Base-by-base conservation (phyloP, 177 flowering plant species). In the Tripterygium wilfordii region DNA sequence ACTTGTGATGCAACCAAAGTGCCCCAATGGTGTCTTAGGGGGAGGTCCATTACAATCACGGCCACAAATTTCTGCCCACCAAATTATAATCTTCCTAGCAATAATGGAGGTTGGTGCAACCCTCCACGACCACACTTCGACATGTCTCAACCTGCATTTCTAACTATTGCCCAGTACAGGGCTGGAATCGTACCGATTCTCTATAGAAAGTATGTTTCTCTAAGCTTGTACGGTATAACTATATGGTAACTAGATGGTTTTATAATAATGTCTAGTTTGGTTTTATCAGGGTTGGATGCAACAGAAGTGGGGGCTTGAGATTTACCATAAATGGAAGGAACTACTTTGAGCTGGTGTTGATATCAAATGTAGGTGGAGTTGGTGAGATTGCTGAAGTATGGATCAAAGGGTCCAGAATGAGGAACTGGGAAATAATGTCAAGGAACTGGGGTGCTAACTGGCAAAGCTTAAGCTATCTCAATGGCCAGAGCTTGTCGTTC, bases 101-200 rank as follows among this genome's bases (percentile, higher is more conserved):
- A 77, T 58, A 67, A 71, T 49, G 83, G 83, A 5, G 83, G 83
- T 3, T 77, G 78, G 83, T 78, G 80, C 67, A 78, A 78, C 45
- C 80, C 80, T 8, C 83, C 83, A 1, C 53, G 48, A 0, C 41
- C 63, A 23, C 83, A 78, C 52, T 78, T 78, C 16, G 83, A 78
- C 64, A 65, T 77, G 83, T 27, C 83, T 22, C 77, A 77, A 25
- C 80, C 80, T 15, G 83, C 75, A 1, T 74, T 59, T 12, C 44
- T 57, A 51, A 60, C 67, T 44, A 77, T 77, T 33, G 83, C 73
- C 14, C 61, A 41, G 10, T 74, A 74, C 58, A 64, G 40, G 25
- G 83, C 69, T 5, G 83, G 80, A 13, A 77, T 77, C 16, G 68
- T 77, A 2, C 83, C 80, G 8, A 55, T 77, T 13, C 18, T 53